Evolutionary conservation across 257 asterid genomes (phyloP), one percentile per base, ranked within the genome.

Genomic region (Solanum appendiculatum): DNA sequence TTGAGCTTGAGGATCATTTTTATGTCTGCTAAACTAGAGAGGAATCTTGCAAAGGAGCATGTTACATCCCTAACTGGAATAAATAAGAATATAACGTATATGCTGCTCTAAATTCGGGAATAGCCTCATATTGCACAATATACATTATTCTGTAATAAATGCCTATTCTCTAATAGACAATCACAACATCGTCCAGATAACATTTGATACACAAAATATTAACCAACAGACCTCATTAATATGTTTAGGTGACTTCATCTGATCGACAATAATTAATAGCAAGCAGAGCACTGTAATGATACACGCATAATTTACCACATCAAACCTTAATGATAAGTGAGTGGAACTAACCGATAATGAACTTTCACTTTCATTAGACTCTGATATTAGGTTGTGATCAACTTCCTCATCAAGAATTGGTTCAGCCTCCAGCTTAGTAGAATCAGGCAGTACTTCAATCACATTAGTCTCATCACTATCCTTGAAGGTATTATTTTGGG

Each of bases 291-390:
- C 42, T 80, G 36, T 29, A 80, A 9, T 46, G 77, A 16, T 33
- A 18, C 42, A 5, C 40, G 48, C 12, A 81, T 48, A 81, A 44
- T 46, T 29, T 80, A 46, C 66, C 66, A 46, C 1, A 5, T 46
- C 84, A 46, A 80, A 48, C 18, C 29, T 81, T 18, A 40, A 27
- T 7, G 44, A 84, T 37, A 40, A 40, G 64, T 27, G 10, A 68
- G 34, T 34, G 34, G 51, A 90, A 88, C 95, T 89, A 86, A 94
- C 97, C 93, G n/a, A 63, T 69, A 75, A 42, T 80, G 85, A 82
- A 60, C 86, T 89, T 89, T 80, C 91, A 78, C 86, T 73, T 89
- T 88, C 91, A 33, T 16, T 68, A 20, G 86, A 73, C 37, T 87
- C 92, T 27, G 88, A 90, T 46, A 81, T 68, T 34, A 69, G 27